Base-by-base conservation (phyloP, 2,329 filamentous ascomycete species). In the Aspergillus sp. region DNA sequence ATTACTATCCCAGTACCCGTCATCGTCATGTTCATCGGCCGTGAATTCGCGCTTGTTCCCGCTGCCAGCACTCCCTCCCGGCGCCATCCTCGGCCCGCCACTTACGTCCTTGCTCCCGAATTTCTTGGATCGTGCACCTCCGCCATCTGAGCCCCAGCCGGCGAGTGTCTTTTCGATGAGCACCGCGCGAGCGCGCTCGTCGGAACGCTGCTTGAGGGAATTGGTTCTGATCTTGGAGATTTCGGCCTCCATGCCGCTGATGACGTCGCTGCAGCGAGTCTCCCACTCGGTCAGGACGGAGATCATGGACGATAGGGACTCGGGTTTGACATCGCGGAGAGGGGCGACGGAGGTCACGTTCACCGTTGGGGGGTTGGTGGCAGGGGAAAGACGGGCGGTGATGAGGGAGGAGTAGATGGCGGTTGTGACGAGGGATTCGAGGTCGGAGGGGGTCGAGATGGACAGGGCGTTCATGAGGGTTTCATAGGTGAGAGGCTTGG, bases 321-420 rank as follows among this genome's bases (percentile, higher is more conserved):
- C 81, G 0, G 90, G 89, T 1, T 81, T 78, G 1, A 95, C 79
- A 64, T 98, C 93, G 13, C 93, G 89, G 2, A 96, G 79, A 0
- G 93, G 86, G 0, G 90, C 82, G 29, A 96, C 82, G 48, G 86
- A 85, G 40, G 83, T 85, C 42, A 97, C 82, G 60, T 85, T 80
- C 19, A 97, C 85, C 47, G 79, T 77, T 30, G 85, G 81, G 43
- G 84, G 77, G 45, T 81, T 80, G 4, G 90, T 88, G 61, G 96
- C 88, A 4, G 93, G 90, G 62, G 95, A 90, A 44, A 98, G 83
- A 33, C 88, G 90, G 6, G 85, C 91, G 33, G 80, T 78, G 39
- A 98, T 71, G 2, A 98, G 79, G 33, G 86, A 87, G 5, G 86
- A 82, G 71, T 96, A 97, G 61, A 96, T 86, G 56, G 90, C 86